Evolutionary conservation across 495 filamentous ascomycete species (phyloP), one percentile per base, ranked within the genome.

Genomic region (Talaromyces wortmannii): DNA sequence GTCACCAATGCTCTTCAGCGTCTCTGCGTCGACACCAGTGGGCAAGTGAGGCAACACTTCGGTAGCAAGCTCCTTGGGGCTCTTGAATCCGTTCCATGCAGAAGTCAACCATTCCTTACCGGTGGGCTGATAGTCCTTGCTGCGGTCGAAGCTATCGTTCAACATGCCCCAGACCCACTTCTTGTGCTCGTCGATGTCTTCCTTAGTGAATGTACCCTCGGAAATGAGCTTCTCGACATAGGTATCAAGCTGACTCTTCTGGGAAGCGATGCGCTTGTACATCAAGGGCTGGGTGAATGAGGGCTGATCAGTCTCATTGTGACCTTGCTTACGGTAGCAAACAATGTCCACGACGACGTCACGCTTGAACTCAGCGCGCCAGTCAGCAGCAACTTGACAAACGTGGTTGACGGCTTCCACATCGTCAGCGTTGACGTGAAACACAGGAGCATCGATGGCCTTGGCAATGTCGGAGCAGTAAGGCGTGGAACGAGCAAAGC

Each of bases 91-190:
- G 74, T 98, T 95, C 94, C 94, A 98, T 54, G 94, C 95, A 50
- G 91, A 95, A 6, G 94, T 96, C 59, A 96, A 83, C 94, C 94
- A 98, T 72, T 98, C 94, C 74, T 96, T 96, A 55, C 92, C 84
- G 43, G 87, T 92, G 17, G 94, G 91, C 74, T 95, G 88, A 70
- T 98, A 98, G 65, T 98, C 92, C 75, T 91, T 97, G 74, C 90
- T 95, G 67, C 92, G 88, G 59, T 91, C 81, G 71, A 97, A 98
- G 77, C 90, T 96, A 67, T 96, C 91, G 64, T 92, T 90, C 45
- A 98, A 77, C 92, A 97, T 97, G 59, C 89, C 90, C 94, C 95
- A 98, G 50, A 97, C 95, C 94, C 94, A 98, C 72, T 95, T 89
- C 78, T 94, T 95, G 81, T 98, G 94, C 79, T 98, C 94, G 57